A percentile compares a stretch with the other conserved stretches of the same genome.
phyloP scores from a whole-genome alignment of 2,329 filamentous ascomycete genomes.

The Malbranchea zuffiana region DNA sequence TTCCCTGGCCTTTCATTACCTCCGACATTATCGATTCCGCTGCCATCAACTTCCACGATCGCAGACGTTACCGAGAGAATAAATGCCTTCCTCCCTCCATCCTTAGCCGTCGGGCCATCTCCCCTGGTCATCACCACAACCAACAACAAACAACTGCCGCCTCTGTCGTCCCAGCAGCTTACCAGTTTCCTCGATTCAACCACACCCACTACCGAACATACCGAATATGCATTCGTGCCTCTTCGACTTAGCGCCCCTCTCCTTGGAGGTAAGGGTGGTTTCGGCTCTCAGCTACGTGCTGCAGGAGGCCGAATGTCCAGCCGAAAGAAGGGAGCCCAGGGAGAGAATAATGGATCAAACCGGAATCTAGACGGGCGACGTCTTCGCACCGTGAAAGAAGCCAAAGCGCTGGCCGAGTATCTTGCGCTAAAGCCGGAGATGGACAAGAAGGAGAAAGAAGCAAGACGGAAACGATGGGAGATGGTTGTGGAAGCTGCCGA shows the following conservation, averaged over 20 bases:
- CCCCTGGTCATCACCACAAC: slow-evolving; percentile 70
- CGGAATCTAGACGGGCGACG: slow-evolving; percentile 86
- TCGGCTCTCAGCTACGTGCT: slow-evolving; percentile 91
- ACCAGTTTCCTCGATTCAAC: slow-evolving; percentile 47
- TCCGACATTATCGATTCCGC: slow-evolving; percentile 66
- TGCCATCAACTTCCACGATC: slow-evolving; percentile 54
- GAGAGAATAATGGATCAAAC: slow-evolving; percentile 78
- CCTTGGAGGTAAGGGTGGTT: slow-evolving; percentile 92
- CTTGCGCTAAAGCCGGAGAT: slow-evolving; percentile 93
- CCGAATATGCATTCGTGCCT: slow-evolving; percentile 56
- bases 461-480: slow-evolving; percentile 69
- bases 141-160: slow-evolving; percentile 58
- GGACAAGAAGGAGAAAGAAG: slow-evolving; percentile 87
- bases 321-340: slow-evolving; percentile 73
- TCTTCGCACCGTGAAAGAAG: slow-evolving; percentile 83
- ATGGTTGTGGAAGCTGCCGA: slow-evolving; percentile 79
- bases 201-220: slow-evolving; percentile 10
- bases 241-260: slow-evolving; percentile 69
- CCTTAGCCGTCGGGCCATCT: slow-evolving; percentile 42
- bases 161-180: slow-evolving; percentile 45
- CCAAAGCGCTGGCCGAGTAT: slow-evolving; percentile 90
- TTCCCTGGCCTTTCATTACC: slow-evolving; percentile 76
- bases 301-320: slow-evolving; percentile 97
- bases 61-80: slow-evolving; percentile 55
- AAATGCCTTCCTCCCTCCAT: slow-evolving; percentile 45